A percentile compares a stretch with the other conserved stretches of the same genome.
Conservation (phyloP, 2,329 filamentous ascomycete species). For the Epichloe typhina region DNA sequence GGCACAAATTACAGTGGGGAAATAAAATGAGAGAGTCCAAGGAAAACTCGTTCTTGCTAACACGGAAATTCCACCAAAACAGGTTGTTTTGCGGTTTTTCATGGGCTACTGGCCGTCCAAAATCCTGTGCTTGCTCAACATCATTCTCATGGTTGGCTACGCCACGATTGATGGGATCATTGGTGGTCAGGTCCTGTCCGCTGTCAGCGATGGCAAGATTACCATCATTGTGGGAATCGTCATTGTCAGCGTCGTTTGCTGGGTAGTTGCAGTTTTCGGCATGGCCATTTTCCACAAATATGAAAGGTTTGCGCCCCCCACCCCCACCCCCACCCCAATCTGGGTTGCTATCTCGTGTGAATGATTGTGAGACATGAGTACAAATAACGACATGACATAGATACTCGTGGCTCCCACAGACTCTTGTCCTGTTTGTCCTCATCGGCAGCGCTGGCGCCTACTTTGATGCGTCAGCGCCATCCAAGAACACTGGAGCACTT, state of each 20-base stretch:
- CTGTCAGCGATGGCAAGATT: constrained; percentile 51
- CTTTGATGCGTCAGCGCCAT: constrained; percentile 51
- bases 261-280: constrained; percentile 52
- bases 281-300: constrained; percentile 51
- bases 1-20: background rate
- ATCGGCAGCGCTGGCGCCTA: constrained; percentile 50
- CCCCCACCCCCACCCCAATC: too few species aligned
- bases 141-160: constrained; percentile 63
- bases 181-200: constrained; percentile 62
- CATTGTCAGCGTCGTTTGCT: constrained; percentile 62
- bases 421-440: constrained; percentile 59
- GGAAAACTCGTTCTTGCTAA: background rate
- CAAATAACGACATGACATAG: constrained; percentile 5
- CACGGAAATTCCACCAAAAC: background rate
- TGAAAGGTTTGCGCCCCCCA: constrained; percentile 34
- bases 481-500: constrained; percentile 46
- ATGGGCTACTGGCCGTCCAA: constrained; percentile 50
- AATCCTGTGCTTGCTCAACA: constrained; percentile 16
- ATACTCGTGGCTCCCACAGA: constrained; percentile 47
- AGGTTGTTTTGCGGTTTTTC: constrained; percentile 58
- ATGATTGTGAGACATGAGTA: background rate
- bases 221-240: constrained; percentile 64
- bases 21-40: too few species aligned
- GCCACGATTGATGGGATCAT: constrained; percentile 68
- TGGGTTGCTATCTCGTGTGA: too few species aligned